Base-by-base conservation (phyloP, 306 rosid genomes). In the Acacia crassicarpa region DNA sequence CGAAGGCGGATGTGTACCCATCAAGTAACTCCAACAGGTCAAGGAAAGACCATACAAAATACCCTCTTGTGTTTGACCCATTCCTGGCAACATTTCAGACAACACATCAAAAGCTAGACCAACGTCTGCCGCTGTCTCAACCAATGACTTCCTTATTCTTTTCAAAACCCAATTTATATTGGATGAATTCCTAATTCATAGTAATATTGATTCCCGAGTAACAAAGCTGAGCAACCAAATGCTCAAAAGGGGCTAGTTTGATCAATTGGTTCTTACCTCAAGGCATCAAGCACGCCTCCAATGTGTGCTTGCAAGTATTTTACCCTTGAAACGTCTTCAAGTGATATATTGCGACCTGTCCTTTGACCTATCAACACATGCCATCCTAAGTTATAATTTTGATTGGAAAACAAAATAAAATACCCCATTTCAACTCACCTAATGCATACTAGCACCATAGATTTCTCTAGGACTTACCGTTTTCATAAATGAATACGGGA, bases 401-500 rank as follows among this genome's bases (percentile, higher is more conserved):
- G 67, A 61, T 25, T 2, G 17, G 5, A 48, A 48, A 14, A 48
- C 17, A 48, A 48, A 59, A 10, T 22, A 3, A 13, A 61, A 61
- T 4, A 61, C 6, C 14, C 35, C 15, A 61, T 61, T 62, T 62
- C 40, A 58, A 58, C 63, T 58, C 63, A 58, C 9, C 20, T 25
- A 1, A 20, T 27, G 35, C 67, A 25, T 27, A 61, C 7, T 61
- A 25, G 38, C 67, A 61, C 20, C 40, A 0, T 5, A 25, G 67
- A 61, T 61, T 25, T 27, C 20, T 62, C 9, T 27, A 61, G 15
- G 41, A 32, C 43, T 13, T 16, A 91, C 97, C 94, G 80, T 93
- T 93, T 87, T 91, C 97, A 76, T 84, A 81, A 59, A 94, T 77
- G 81, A 81, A 91, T 10, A 84, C 43, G 38, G 91, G 89, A 53